Percentiles rank a stretch among this genome's conserved stretches.
Evolutionary conservation across 345 rosid species (phyloP).

Genomic region (Eucalyptus cloeziana): DNA sequence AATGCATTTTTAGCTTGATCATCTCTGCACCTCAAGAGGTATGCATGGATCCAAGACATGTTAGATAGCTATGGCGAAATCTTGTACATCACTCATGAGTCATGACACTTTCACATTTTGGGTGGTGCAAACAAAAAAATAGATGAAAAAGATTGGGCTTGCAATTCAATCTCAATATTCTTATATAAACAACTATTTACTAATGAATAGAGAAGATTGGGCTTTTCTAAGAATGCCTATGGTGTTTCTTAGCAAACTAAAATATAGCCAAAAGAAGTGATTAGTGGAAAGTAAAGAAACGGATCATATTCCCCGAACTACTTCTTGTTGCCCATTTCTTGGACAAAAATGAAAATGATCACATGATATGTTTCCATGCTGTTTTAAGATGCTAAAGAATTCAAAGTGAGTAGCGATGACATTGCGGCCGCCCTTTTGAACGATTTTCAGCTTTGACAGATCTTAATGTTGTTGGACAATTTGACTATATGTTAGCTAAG

Average conservation of each 20-base stretch:
- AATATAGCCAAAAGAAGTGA: no score
- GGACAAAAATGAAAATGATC: not conserved
- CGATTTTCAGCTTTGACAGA: slow-evolving; percentile 61
- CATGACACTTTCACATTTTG: no score
- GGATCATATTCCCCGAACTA: not conserved
- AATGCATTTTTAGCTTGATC: not conserved
- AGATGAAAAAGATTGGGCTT: not conserved
- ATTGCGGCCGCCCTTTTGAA: accelerated
- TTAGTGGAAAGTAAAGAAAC: not conserved
- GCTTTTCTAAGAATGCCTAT: not conserved
- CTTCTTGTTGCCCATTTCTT: not conserved
- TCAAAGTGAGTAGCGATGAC: not conserved
- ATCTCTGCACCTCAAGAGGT: not conserved
- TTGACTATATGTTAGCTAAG: slow-evolving; percentile 50
- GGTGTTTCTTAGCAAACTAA: not conserved
- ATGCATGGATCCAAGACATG: not conserved
- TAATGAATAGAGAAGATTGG: not conserved
- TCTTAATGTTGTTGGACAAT: slow-evolving; percentile 58
- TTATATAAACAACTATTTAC: no score
- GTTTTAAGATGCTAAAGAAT: not conserved
- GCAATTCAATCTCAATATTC: not conserved
- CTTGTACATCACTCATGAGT: not conserved
- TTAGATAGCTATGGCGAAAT: not conserved
- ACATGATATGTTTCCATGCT: not conserved
- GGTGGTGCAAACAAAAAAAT: not conserved